Conservation (phyloP, 2,329 filamentous ascomycete genomes). For the Dactylellina leptospora region DNA sequence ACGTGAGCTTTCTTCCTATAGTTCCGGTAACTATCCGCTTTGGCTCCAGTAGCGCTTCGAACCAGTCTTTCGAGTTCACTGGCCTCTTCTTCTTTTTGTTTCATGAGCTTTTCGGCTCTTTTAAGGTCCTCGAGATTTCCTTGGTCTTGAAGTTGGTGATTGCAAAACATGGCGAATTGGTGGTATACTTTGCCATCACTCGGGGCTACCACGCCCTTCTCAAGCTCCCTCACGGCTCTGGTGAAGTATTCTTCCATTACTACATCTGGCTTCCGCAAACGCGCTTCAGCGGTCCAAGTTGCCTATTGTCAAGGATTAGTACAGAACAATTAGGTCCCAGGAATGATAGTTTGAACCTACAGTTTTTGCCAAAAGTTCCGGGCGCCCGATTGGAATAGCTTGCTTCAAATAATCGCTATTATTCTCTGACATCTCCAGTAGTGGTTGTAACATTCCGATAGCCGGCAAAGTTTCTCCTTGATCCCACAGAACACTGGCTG, state of each 20-base stretch:
- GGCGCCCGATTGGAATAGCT: slow-evolving; percentile 74
- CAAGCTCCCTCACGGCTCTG: slow-evolving; percentile 81
- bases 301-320: slow-evolving; percentile 64
- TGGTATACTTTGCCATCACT: slow-evolving; percentile 87
- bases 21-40: slow-evolving; percentile 65
- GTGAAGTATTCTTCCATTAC: slow-evolving; percentile 88
- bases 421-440: slow-evolving; percentile 66
- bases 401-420: slow-evolving; percentile 67
- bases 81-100: slow-evolving; percentile 83
- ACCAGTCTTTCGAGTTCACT: slow-evolving; percentile 73
- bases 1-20: slow-evolving; percentile 77
- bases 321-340: not conserved
- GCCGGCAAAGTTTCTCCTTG: slow-evolving; percentile 89
- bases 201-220: slow-evolving; percentile 71
- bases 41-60: slow-evolving; percentile 60
- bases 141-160: slow-evolving; percentile 87
- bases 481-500: slow-evolving; percentile 91
- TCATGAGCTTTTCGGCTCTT: slow-evolving; percentile 78
- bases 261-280: slow-evolving; percentile 86
- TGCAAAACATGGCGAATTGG: slow-evolving; percentile 93
- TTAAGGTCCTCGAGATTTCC: slow-evolving; percentile 85
- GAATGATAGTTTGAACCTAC: slow-evolving; percentile 60
- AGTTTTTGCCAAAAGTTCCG: slow-evolving; percentile 84
- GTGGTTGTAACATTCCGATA: slow-evolving; percentile 83
- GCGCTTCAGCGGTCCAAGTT: slow-evolving; percentile 86